Evolutionary conservation across 768 basidiomycete genomes (phyloP).

Genomic region (Tylopilus sp.): DNA sequence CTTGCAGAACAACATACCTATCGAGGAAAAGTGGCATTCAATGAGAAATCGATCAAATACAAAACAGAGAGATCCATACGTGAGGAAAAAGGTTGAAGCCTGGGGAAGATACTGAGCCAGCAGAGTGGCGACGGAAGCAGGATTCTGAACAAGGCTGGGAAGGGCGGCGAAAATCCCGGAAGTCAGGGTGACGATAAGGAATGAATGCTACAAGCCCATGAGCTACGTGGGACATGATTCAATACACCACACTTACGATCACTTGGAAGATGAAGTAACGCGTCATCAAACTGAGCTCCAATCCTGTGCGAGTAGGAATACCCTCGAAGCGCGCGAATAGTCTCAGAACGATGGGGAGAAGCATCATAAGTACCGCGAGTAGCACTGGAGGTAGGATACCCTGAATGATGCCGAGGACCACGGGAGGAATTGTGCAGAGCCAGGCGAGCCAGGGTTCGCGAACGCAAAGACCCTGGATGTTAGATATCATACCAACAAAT

Average conservation of each 20-base stretch:
- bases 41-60: neutral
- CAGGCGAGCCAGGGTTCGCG: constrained; percentile 73
- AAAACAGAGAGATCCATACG: constrained; percentile 39
- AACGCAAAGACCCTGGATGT: constrained; percentile 65
- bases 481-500: constrained; percentile 84
- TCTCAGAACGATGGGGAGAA: constrained; percentile 81
- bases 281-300: constrained; percentile 91
- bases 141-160: constrained; percentile 58
- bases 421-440: constrained; percentile 67
- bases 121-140: constrained; percentile 61
- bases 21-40: neutral
- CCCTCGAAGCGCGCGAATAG: constrained; percentile 84
- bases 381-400: constrained; percentile 87
- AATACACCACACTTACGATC: constrained; percentile 52
- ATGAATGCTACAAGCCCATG: constrained; percentile 66
- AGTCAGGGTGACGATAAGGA: constrained; percentile 83
- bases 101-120: constrained; percentile 78
- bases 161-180: constrained; percentile 81
- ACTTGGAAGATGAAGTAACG: constrained; percentile 92
- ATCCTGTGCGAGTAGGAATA: constrained; percentile 74
- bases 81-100: constrained; percentile 89
- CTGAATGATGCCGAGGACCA: constrained; percentile 77
- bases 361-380: constrained; percentile 88
- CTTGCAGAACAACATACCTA: constrained; percentile 78
- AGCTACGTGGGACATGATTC: neutral